Conservation (phyloP, 108 stramenopile genomes). For the Asterionellopsis glacialis region DNA sequence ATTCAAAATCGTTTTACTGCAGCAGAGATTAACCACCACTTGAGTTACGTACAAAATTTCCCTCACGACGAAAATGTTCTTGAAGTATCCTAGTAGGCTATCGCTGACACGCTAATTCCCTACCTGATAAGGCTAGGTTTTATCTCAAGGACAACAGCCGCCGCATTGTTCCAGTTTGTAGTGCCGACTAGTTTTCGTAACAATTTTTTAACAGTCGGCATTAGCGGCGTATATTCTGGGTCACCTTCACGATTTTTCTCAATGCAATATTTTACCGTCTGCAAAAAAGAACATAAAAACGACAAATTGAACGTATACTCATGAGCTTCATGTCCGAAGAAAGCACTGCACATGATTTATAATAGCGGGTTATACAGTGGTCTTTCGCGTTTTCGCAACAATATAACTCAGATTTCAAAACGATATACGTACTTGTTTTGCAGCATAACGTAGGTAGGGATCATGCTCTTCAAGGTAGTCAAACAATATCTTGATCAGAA, state of each 20-base stretch:
- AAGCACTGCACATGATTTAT: no score
- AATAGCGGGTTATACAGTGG: no score
- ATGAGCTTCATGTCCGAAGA: neutral
- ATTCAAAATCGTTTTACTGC: no score
- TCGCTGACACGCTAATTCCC: neutral
- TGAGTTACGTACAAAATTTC: neutral
- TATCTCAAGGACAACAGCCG: neutral
- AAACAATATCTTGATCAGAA: neutral
- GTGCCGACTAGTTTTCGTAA: neutral
- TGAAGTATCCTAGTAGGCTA: neutral
- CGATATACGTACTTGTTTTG: neutral
- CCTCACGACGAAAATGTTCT: neutral
- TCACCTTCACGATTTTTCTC: neutral
- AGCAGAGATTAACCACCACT: neutral
- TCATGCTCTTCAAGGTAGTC: neutral
- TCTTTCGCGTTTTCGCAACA: no score
- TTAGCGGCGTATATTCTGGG: neutral
- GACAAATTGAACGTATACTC: neutral
- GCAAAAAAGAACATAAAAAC: neutral
- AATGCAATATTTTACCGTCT: neutral
- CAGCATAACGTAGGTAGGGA: neutral
- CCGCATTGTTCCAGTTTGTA: neutral
- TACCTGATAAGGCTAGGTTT: neutral
- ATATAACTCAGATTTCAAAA: no score
- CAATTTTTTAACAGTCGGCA: neutral